Base-by-base conservation (phyloP, 805 yeast genomes). In the Zygosaccharomyces rouxii region DNA sequence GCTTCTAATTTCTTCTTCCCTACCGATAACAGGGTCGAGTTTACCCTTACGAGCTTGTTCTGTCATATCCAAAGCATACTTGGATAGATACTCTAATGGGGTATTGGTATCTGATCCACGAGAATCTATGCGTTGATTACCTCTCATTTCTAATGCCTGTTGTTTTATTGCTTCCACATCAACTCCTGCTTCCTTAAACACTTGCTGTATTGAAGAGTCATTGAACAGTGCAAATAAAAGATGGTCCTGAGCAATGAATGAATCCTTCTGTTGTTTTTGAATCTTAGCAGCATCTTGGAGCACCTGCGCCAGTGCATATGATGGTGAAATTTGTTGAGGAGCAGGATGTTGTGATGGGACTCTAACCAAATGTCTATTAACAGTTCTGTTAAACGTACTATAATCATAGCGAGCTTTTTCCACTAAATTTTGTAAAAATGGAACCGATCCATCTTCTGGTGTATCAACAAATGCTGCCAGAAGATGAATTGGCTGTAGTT, bases 1-100 rank as follows among this genome's bases (percentile, higher is more conserved):
- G 56, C 97, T 79, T 71, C 98, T 80, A 57, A 94, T 94, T 72
- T 94, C 99, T 70, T 94, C 99, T 68, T 94, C 99, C 73, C 99
- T 86, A 48, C 99, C 99, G 64, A 94, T 94, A 38, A 94, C 99
- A 3, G 99, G 99, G 69, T 94, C 99, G 50, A 94, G 81, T 66
- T 87, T 89, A 64, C 99, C 99, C 64, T 86, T 83, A 55, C 95
- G 76, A 9, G 99, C 99, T 67, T 81, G 82, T 60, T 88, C 95
- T 1, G 99, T 94, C 75, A 94, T 78, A 68, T 94, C 97, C 56
- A 85, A 79, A 51, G 98, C 96, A 68, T 94, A 94, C 66, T 94
- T 94, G 52, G 79, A 72, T 59, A 94, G 73, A 61, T 88, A 94
- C 67, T 94, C 99, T 55, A 78, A 81, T 53, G 84, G 77, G 46